These are phyloP conservation scores for Rhodotorula toruloides DNA, from an alignment of 768 basidiomycete genomes.

Conservation along the genomic window DNA sequence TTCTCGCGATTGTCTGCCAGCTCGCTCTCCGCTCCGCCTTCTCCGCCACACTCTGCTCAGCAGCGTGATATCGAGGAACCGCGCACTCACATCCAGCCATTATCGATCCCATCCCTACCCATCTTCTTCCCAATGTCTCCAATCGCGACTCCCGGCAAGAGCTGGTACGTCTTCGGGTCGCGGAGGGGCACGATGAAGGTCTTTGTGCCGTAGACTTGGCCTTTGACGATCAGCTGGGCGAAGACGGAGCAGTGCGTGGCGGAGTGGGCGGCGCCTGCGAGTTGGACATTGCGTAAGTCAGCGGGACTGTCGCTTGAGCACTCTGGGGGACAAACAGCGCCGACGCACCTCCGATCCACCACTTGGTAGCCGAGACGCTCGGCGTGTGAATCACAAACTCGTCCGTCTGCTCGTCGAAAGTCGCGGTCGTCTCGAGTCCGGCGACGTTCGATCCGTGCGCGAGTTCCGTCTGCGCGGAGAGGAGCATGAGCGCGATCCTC, in stretches of 20 bases:
- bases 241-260: slow-evolving; percentile 51
- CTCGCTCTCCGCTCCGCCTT: too few species aligned
- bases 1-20: too few species aligned
- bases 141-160: slow-evolving; percentile 50
- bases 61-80: too few species aligned
- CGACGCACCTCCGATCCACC: slow-evolving; percentile 51
- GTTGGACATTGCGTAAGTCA: neutral
- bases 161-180: slow-evolving; percentile 47
- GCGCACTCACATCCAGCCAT: slow-evolving; percentile 35
- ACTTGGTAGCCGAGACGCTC: slow-evolving; percentile 50
- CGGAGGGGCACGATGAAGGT: slow-evolving; percentile 51
- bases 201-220: slow-evolving; percentile 50
- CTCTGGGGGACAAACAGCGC: neutral
- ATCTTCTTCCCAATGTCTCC: slow-evolving; percentile 52
- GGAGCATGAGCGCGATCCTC: too few species aligned
- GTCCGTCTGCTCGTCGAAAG: slow-evolving; percentile 48
- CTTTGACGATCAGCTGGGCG: slow-evolving; percentile 50
- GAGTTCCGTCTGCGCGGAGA: slow-evolving; percentile 2
- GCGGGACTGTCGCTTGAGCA: neutral
- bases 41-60: too few species aligned
- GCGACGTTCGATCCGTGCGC: slow-evolving; percentile 50
- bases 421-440: slow-evolving; percentile 51
- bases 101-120: slow-evolving; percentile 51
- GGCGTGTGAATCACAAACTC: slow-evolving; percentile 52
- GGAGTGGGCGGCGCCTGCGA: slow-evolving; percentile 47